Evolutionary conservation across 345 rosid species (phyloP), one percentile per base, ranked within the genome.

Genomic region (Populus ilicifolia): DNA sequence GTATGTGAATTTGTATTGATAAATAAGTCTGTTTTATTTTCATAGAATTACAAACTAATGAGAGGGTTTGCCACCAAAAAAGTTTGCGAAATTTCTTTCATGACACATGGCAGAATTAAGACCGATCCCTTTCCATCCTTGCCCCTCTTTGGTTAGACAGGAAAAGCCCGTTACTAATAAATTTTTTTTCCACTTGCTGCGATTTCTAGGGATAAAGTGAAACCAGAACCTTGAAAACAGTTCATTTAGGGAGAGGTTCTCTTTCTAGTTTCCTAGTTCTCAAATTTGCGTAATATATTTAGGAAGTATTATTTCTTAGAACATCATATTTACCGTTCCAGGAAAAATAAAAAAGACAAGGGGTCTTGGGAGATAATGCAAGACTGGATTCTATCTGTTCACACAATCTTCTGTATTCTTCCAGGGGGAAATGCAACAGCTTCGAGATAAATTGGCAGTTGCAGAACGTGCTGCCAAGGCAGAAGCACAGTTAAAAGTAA

Each of bases 381-480:
- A 23, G 14, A 20, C 33, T 27, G 8, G 16, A 62, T 74, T 38
- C 43, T 35, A 50, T 62, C 56, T 64, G 21, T 52, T 18, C 21
- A 69, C 30, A 13, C 54, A 27, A 54, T 30, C 67, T 41, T 59
- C 41, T 66, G 18, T 65, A 30, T 61, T 56, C 29, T 72, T 76
- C 17, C 69, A 86, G 89, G 89, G 87, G 54, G 89, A 86, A 82
- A 84, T 86, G 87, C 89, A 86, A 68, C 87, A 86, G 59, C 89
- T 86, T 67, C 81, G 83, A 33, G 89, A 86, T 65, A 86, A 86
- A 65, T 77, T 86, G 46, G 84, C 76, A 29, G 77, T 84, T 38
- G 87, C 89, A 3, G 87, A 86, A 78, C 87, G 89, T 38, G 70
- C 89, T 62, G 87, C 89, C 70, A 86, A 82, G 75, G 85, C 89